Evolutionary conservation across 148 eudicot genomes (phyloP).

Genomic region (Rhododendron vialii): DNA sequence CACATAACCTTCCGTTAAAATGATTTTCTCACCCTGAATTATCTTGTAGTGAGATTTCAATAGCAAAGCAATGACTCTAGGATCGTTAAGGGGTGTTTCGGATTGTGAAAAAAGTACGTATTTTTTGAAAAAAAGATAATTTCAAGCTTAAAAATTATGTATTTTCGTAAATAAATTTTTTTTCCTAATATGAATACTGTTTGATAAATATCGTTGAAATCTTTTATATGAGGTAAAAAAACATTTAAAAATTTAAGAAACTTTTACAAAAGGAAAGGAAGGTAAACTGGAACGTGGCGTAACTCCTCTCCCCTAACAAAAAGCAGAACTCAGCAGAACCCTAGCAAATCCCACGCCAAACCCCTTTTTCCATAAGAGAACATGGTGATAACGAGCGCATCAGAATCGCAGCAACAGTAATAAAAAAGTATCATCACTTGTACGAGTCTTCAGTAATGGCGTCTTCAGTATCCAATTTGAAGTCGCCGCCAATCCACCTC

Average conservation of each 20-base stretch:
- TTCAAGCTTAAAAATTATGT: no score
- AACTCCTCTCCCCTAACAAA: background rate
- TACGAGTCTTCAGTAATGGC: background rate
- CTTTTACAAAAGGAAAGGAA: no score
- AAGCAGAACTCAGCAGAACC: background rate
- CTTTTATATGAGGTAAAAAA: no score
- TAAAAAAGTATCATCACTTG: background rate
- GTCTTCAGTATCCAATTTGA: constrained; percentile 5
- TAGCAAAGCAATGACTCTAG: background rate
- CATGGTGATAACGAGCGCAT: background rate
- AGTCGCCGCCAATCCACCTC: constrained; percentile 9
- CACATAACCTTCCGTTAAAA: rapidly evolving
- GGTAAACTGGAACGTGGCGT: no score
- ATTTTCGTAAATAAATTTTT: no score
- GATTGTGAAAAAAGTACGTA: no score
- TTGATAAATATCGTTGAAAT: no score
- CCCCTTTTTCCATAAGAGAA: background rate
- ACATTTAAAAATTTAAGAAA: no score
- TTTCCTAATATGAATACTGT: no score
- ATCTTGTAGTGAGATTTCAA: background rate
- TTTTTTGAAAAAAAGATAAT: no score
- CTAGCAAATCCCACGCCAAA: background rate
- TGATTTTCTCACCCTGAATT: no score
- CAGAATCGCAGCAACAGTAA: background rate
- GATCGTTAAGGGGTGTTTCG: background rate